These are phyloP conservation scores for Monilinia fructigena DNA, from an alignment of 2,329 filamentous ascomycete species.

Conservation along the genomic window DNA sequence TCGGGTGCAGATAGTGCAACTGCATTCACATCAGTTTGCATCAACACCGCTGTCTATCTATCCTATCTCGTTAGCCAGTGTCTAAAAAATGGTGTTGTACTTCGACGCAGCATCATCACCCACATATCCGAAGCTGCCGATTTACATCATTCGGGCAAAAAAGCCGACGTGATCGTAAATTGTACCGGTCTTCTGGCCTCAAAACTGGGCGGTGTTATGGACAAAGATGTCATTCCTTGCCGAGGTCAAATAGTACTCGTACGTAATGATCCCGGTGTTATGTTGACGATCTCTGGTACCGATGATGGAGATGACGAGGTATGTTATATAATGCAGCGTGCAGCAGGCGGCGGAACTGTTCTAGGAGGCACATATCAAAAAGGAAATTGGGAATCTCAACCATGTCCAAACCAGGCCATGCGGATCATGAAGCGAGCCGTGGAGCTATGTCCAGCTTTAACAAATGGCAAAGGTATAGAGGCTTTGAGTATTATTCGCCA, in stretches of 20 bases:
- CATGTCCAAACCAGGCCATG: slow-evolving; percentile 60
- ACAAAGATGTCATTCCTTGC: slow-evolving; percentile 69
- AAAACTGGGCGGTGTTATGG: slow-evolving; percentile 77
- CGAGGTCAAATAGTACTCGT: slow-evolving; percentile 76
- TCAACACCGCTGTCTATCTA: slow-evolving; percentile 86
- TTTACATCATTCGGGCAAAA: slow-evolving; percentile 56
- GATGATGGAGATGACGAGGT: slow-evolving; percentile 64
- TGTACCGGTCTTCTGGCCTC: slow-evolving; percentile 76
- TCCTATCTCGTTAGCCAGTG: slow-evolving; percentile 83
- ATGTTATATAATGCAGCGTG: slow-evolving; percentile 67
- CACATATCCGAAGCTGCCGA: slow-evolving; percentile 70
- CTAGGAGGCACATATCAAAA: slow-evolving; percentile 67
- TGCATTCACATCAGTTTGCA: slow-evolving; percentile 80
- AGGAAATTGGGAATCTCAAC: slow-evolving; percentile 60
- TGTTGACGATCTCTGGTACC: slow-evolving; percentile 60
- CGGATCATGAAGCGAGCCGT: slow-evolving; percentile 68
- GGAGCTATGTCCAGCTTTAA: slow-evolving; percentile 54
- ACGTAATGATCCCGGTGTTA: slow-evolving; percentile 60
- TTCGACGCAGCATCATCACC: slow-evolving; percentile 61
- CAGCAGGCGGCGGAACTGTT: slow-evolving; percentile 64
- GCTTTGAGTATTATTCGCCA: slow-evolving; percentile 63
- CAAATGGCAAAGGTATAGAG: slow-evolving; percentile 59
- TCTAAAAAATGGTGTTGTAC: slow-evolving; percentile 65
- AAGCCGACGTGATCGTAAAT: slow-evolving; percentile 74
- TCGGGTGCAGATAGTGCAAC: slow-evolving; percentile 68